These are phyloP conservation scores for Fagopyrum tataricum DNA, from an alignment of 148 eudicot genomes.

Conservation along the genomic window DNA sequence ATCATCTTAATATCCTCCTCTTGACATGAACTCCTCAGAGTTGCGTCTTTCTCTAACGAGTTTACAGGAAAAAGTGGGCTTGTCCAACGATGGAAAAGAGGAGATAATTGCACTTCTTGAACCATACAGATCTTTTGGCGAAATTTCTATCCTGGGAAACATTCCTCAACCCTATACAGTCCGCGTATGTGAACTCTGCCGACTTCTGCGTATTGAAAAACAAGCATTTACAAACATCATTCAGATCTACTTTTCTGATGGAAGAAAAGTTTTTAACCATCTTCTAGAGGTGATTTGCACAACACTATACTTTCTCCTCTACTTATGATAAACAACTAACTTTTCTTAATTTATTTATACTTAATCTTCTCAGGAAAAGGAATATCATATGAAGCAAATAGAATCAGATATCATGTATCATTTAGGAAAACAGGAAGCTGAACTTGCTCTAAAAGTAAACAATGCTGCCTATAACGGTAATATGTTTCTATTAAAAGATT, in stretches of 20 bases:
- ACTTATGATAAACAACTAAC: not conserved
- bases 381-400: constrained; percentile 52
- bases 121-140: constrained; percentile 65
- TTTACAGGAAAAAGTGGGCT: constrained; percentile 70
- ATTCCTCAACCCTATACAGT: constrained; percentile 83
- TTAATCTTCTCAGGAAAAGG: constrained; percentile 47
- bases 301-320: not conserved
- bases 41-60: not conserved
- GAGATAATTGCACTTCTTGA: constrained; percentile 45
- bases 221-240: constrained; percentile 73
- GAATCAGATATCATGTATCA: constrained; percentile 77
- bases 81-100: constrained; percentile 49
- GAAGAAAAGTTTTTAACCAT: constrained; percentile 61
- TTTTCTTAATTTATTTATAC: not conserved
- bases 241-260: constrained; percentile 81
- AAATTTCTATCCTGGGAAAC: constrained; percentile 76
- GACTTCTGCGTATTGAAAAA: constrained; percentile 83
- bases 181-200: constrained; percentile 68
- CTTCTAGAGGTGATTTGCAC: constrained; percentile 56
- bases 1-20: not conserved
- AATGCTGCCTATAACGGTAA: constrained; percentile 77
- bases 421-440: constrained; percentile 83
- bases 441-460: constrained; percentile 87
- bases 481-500: constrained; percentile 57
- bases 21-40: not conserved